Conservation (phyloP, 805 yeast species). For the Metschnikowia reukaufii region DNA sequence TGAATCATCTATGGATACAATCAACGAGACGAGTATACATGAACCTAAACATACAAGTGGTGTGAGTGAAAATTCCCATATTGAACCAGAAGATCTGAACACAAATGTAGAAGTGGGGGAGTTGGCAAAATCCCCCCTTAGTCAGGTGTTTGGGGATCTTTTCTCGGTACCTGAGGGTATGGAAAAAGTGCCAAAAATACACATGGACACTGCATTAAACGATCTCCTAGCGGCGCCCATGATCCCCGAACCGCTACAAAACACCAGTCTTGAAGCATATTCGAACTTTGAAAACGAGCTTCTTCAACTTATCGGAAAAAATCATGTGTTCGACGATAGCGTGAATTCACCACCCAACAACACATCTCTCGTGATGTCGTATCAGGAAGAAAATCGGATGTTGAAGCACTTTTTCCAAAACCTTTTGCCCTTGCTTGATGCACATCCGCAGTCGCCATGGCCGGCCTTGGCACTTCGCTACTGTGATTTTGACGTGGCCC, state of each 20-base stretch:
- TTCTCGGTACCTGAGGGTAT: conserved; percentile 1
- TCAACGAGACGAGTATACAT: background rate
- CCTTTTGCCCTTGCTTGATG: conserved; percentile 53
- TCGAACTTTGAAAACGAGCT: conserved; percentile 19
- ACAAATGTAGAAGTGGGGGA: background rate
- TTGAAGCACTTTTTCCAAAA: conserved; percentile 56
- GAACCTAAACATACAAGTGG: background rate
- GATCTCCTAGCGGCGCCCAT: conserved; percentile 1
- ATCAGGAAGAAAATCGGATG: conserved; percentile 54
- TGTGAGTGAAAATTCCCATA: no score
- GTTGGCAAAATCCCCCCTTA: conserved; percentile 11
- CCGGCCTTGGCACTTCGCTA: conserved; percentile 57
- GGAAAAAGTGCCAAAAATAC: background rate
- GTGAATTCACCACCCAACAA: conserved; percentile 4
- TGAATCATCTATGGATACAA: conserved; percentile 1
- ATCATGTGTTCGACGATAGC: conserved; percentile 14
- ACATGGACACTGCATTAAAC: background rate
- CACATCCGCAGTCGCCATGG: conserved; percentile 63
- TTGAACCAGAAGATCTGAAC: background rate
- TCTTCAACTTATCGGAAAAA: conserved; percentile 9
- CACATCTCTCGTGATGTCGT: conserved; percentile 26
- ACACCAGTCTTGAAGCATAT: background rate
- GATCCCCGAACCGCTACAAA: background rate
- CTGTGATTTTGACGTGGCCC: conserved; percentile 57
- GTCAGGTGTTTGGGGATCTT: conserved; percentile 14